A percentile compares a stretch with the other conserved stretches of the same genome.
Conservation (phyloP, 768 basidiomycete genomes). For the Boletellus emodensis region DNA sequence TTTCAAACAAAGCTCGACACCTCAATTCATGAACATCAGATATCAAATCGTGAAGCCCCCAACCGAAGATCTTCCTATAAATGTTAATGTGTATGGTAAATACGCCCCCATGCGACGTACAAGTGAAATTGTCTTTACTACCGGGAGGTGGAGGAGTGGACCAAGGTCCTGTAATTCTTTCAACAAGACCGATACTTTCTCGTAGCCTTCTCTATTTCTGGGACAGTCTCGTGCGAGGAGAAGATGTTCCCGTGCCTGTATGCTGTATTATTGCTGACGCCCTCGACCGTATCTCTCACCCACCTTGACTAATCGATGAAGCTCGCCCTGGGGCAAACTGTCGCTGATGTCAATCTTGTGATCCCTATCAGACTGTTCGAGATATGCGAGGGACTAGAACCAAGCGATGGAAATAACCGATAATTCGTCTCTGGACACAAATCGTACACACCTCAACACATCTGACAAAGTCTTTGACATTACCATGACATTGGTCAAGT, state of each 20-base stretch:
- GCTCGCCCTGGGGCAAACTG: background rate
- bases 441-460: too few relatives aligned
- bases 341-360: background rate
- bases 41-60: slow-evolving; percentile 3
- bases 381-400: too few relatives aligned
- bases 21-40: slow-evolving; percentile 7
- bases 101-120: background rate
- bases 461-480: too few relatives aligned
- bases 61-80: slow-evolving; percentile 10
- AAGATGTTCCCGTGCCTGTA: slow-evolving; percentile 1
- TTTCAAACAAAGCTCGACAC: slow-evolving; percentile 7
- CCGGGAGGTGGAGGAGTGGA: slow-evolving; percentile 1
- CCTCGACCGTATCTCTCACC: background rate
- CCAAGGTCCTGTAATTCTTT: background rate
- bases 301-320: background rate
- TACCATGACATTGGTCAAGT: too few relatives aligned
- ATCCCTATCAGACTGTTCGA: background rate
- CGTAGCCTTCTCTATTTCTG: background rate
- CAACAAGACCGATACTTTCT: background rate
- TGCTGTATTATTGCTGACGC: background rate
- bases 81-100: background rate
- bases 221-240: background rate
- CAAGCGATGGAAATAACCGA: too few relatives aligned
- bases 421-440: too few relatives aligned
- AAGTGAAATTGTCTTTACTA: background rate